phyloP scores from a whole-genome alignment of 805 yeast genomes.

The Pichia cephalocereana region DNA sequence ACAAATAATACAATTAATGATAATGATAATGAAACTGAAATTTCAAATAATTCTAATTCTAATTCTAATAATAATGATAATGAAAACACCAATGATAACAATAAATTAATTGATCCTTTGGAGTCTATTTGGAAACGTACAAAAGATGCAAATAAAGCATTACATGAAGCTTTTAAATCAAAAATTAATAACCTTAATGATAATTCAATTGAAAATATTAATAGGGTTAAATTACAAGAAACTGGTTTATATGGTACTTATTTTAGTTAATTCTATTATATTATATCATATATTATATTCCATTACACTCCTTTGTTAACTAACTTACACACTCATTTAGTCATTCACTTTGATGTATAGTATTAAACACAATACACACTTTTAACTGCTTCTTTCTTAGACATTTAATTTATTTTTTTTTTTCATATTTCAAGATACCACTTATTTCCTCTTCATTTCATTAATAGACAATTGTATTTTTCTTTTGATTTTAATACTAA shows the following conservation, averaged over 20 bases:
- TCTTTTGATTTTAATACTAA: no score
- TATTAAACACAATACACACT: no score
- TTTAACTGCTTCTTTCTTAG: not conserved
- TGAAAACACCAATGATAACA: not conserved
- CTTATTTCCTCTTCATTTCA: no score
- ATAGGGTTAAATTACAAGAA: not conserved
- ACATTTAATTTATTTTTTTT: not conserved
- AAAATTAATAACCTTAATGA: not conserved
- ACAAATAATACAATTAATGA: not conserved
- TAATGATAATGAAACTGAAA: not conserved
- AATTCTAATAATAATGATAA: not conserved
- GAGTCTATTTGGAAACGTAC: conserved; percentile 13
- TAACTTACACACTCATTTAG: no score
- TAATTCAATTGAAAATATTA: not conserved
- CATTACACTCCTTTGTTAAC: not conserved
- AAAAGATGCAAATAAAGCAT: not conserved
- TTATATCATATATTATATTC: no score
- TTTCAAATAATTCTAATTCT: not conserved
- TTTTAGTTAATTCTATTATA: not conserved
- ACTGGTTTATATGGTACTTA: conserved; percentile 3
- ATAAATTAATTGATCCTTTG: conserved; percentile 9
- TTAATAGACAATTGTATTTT: no score
- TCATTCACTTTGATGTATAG: no score
- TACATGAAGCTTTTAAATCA: not conserved
- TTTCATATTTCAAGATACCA: not conserved